These are phyloP conservation scores for Globisporangium parvum DNA, from an alignment of 352 stramenopile species.

Conservation along the genomic window DNA sequence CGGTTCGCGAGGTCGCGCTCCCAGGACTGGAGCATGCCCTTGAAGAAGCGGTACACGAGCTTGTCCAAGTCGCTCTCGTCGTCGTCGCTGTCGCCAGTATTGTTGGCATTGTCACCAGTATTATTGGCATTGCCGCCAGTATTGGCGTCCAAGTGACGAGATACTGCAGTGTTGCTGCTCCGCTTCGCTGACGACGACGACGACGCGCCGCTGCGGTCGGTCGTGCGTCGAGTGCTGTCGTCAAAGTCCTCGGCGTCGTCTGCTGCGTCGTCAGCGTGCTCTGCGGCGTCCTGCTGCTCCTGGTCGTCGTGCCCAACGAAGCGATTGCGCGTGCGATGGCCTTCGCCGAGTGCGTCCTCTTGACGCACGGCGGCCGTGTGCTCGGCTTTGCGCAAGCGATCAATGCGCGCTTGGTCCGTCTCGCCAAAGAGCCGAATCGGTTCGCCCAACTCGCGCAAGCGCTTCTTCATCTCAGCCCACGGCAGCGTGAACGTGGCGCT, in stretches of 20 bases:
- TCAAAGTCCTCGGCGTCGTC: conserved; percentile 36
- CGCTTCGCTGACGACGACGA: too few species aligned
- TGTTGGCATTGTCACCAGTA: neutral
- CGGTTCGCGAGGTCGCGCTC: conserved; percentile 87
- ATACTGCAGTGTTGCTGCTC: too few species aligned
- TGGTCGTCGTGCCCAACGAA: conserved; percentile 37
- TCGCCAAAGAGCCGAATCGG: conserved; percentile 89
- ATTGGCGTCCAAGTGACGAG: too few species aligned
- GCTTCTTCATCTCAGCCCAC: conserved; percentile 72
- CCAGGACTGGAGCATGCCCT: conserved; percentile 91
- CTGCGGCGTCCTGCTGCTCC: conserved; percentile 21
- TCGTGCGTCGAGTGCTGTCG: conserved; percentile 14
- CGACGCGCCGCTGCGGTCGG: neutral
- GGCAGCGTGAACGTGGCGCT: conserved; percentile 33
- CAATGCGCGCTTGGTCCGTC: conserved; percentile 44
- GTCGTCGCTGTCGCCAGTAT: conserved; percentile 14
- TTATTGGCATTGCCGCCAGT: neutral
- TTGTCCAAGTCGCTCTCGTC: conserved; percentile 51
- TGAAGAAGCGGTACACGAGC: conserved; percentile 91
- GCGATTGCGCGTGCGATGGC: conserved; percentile 73
- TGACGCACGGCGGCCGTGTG: conserved; percentile 53
- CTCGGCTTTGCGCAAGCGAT: conserved; percentile 60
- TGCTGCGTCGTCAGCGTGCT: conserved; percentile 25
- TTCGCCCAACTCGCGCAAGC: conserved; percentile 72
- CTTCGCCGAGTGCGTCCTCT: conserved; percentile 65